phyloP scores from a whole-genome alignment of 257 asterid species.

The Solanum paucissectum region DNA sequence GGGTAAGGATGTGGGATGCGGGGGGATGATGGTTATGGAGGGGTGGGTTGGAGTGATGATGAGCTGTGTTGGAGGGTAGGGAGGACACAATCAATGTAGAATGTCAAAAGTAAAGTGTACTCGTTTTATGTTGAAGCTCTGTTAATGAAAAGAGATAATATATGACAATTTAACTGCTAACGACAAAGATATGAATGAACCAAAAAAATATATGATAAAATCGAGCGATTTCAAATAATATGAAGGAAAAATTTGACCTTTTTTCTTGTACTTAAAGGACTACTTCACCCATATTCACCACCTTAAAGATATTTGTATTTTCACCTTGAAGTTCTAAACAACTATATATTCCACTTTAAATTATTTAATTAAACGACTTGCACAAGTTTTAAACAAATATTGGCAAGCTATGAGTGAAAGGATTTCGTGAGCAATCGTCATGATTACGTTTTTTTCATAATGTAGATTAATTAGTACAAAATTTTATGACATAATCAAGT shows the following conservation, averaged over 20 bases:
- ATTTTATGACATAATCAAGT: not conserved
- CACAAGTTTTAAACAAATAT: not conserved
- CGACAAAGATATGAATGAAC: not conserved
- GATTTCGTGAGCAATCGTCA: not conserved
- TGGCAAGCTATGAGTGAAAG: not conserved
- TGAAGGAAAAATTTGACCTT: not conserved
- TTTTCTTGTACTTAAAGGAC: not conserved
- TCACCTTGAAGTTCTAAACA: not conserved
- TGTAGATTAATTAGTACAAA: not conserved
- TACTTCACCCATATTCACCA: not conserved
- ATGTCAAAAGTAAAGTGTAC: too few relatives aligned
- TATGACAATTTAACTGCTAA: rapidly evolving
- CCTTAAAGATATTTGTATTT: not conserved
- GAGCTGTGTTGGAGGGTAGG: rapidly evolving
- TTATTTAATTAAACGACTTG: not conserved
- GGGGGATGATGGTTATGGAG: too few relatives aligned
- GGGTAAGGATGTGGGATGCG: not conserved
- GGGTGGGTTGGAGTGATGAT: too few relatives aligned
- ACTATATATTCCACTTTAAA: not conserved
- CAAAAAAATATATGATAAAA: rapidly evolving
- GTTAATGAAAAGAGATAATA: too few relatives aligned
- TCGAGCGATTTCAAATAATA: not conserved
- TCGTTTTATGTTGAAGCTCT: too few relatives aligned
- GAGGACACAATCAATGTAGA: not conserved
- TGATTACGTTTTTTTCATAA: not conserved